phyloP scores from a whole-genome alignment of 2,329 filamentous ascomycete genomes.

The Elsinoe necatrix region DNA sequence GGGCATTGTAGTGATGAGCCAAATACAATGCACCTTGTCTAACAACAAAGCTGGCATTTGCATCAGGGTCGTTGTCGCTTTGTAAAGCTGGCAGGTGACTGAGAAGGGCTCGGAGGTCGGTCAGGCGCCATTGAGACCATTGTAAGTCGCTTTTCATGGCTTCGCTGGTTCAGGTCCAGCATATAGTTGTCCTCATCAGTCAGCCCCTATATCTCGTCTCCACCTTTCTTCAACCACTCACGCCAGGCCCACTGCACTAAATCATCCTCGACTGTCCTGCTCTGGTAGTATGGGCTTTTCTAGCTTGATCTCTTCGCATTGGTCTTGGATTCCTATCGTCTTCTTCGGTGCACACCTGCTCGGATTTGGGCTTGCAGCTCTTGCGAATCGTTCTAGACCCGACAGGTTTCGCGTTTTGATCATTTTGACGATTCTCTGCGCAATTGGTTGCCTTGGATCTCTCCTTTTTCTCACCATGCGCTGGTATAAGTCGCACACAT shows the following conservation, averaged over 20 bases:
- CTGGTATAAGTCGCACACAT: not conserved
- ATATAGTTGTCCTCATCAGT: not conserved
- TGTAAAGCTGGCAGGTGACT: not conserved
- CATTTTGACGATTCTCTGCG: not conserved
- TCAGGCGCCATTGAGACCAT: too few species aligned
- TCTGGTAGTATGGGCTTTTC: not conserved
- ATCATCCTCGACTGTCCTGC: not conserved
- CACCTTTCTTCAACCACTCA: not conserved
- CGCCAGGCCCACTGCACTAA: not conserved
- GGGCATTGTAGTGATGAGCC: slow-evolving; percentile 7
- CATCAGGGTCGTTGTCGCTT: not conserved
- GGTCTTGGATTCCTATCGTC: not conserved
- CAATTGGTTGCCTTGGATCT: not conserved
- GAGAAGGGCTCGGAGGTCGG: not conserved
- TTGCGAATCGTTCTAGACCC: not conserved
- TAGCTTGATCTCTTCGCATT: not conserved
- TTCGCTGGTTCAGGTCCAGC: not conserved
- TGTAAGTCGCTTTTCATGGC: not conserved
- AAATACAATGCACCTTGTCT: not conserved
- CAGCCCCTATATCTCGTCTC: not conserved
- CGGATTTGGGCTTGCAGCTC: not conserved
- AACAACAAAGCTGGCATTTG: not conserved
- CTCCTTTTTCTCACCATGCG: not conserved
- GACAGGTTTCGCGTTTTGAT: not conserved
- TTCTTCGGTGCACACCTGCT: not conserved